A percentile compares a stretch with the other conserved stretches of the same genome.
Evolutionary conservation across 2,329 filamentous ascomycete species (phyloP).

Genomic region (Neoscytalidium dimidiatum): DNA sequence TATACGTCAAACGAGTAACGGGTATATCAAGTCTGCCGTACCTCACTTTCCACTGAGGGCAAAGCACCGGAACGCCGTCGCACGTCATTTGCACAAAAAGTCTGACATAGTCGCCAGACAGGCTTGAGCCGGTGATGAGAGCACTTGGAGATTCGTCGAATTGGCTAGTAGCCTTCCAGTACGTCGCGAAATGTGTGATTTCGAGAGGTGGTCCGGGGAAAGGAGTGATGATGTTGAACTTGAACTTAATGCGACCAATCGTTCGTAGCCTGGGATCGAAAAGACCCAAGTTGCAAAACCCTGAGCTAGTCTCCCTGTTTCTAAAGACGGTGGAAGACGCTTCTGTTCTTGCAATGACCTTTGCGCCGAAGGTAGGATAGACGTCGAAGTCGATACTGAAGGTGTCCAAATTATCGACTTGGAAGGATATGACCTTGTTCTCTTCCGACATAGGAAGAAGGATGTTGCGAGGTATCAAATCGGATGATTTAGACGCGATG

Average conservation of each 20-base stretch:
- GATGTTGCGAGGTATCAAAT: conserved; percentile 94
- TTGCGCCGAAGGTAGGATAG: conserved; percentile 95
- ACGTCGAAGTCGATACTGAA: conserved; percentile 98
- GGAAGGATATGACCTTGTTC: conserved; percentile 89
- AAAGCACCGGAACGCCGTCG: conserved; percentile 84
- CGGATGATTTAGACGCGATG: conserved; percentile 93
- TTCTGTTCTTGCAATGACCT: conserved; percentile 94
- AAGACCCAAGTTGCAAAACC: conserved; percentile 80
- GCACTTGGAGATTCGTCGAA: conserved; percentile 82
- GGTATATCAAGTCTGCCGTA: conserved; percentile 79
- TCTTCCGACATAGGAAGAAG: conserved; percentile 96
- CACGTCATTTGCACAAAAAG: conserved; percentile 89
- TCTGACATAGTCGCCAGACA: conserved; percentile 93
- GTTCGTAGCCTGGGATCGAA: conserved; percentile 90
- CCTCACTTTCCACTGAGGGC: conserved; percentile 78
- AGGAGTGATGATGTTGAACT: conserved; percentile 93
- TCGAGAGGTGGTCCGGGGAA: conserved; percentile 91
- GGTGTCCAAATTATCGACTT: conserved; percentile 88
- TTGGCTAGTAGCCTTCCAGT: conserved; percentile 98
- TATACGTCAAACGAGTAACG: conserved; percentile 74
- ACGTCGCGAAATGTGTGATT: conserved; percentile 97
- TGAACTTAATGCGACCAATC: conserved; percentile 92
- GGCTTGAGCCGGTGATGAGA: conserved; percentile 89
- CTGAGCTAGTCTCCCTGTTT: conserved; percentile 71
- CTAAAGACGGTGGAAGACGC: conserved; percentile 86